A percentile compares a stretch with the other conserved stretches of the same genome.
These are phyloP conservation scores for Vitis rupestris DNA, from an alignment of 164 flowering plant genomes.

Conservation along the genomic window DNA sequence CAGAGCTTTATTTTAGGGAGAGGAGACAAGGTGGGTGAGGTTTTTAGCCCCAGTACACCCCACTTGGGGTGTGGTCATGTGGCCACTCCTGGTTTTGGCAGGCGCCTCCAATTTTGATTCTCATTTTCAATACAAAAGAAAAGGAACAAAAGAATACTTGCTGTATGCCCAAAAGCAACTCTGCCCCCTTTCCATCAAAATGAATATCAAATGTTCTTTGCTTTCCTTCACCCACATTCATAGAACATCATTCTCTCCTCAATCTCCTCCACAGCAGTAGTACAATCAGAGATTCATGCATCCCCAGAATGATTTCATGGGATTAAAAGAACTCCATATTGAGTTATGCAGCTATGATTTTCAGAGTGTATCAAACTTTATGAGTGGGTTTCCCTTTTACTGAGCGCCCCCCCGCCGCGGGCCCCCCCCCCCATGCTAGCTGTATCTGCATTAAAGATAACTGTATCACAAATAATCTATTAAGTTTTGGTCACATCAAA, in stretches of 20 bases:
- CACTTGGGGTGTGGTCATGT: not conserved
- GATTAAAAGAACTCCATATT: no score
- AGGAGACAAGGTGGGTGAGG: not conserved
- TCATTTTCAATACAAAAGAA: not conserved
- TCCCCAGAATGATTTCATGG: no score
- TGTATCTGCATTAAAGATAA: no score
- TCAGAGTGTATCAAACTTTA: no score
- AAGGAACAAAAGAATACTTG: constrained; percentile 14
- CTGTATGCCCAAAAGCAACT: not conserved
- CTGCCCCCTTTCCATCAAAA: constrained; percentile 7
- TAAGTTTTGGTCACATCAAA: no score
- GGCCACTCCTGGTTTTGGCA: not conserved
- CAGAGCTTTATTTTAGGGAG: not conserved
- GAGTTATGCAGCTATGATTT: no score
- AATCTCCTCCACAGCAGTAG: not conserved
- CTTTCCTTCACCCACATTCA: constrained; percentile 24
- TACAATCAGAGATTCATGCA: no score
- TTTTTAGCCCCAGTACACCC: no score
- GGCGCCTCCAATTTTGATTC: constrained; percentile 22
- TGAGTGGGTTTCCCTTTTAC: no score
- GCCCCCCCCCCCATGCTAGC: no score
- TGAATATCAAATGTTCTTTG: constrained; percentile 21
- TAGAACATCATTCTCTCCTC: constrained; percentile 3
- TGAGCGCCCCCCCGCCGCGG: no score
- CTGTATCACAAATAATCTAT: no score